phyloP scores from a whole-genome alignment of 306 rosid species.

The Neltuma alba region DNA sequence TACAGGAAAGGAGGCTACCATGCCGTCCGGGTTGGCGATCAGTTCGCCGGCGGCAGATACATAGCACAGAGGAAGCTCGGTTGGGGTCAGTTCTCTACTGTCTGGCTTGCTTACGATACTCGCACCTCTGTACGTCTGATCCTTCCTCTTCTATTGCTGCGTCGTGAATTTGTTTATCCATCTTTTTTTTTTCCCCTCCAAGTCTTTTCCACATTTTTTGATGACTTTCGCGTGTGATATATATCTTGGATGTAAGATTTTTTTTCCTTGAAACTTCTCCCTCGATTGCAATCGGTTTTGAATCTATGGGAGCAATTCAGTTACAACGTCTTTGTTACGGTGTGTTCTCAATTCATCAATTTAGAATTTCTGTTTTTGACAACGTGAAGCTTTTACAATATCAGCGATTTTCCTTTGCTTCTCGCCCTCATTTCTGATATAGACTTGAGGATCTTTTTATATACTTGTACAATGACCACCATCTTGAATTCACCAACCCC shows the following conservation, averaged over 20 bases:
- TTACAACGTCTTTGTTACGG: neutral
- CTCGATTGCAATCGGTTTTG: neutral
- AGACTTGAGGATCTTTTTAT: conserved; percentile 22
- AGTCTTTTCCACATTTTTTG: neutral
- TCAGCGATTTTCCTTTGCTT: conserved; percentile 24
- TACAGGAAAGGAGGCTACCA: conserved; percentile 97
- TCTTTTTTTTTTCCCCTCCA: neutral
- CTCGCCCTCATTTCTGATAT: conserved; percentile 14
- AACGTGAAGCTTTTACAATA: conserved; percentile 14
- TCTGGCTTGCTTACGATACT: conserved; percentile 95
- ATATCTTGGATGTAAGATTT: conserved; percentile 8
- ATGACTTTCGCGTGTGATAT: conserved; percentile 28
- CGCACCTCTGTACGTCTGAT: conserved; percentile 58
- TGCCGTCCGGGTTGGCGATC: conserved; percentile 91
- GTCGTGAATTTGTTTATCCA: neutral
- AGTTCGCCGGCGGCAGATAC: conserved; percentile 84
- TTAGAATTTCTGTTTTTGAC: conserved; percentile 4
- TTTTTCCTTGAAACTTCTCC: neutral
- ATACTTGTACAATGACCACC: neutral
- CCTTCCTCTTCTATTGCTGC: neutral
- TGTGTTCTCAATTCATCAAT: neutral
- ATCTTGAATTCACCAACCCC: neutral
- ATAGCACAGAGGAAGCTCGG: conserved; percentile 93
- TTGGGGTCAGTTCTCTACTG: conserved; percentile 99
- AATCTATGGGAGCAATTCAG: neutral